Evolutionary conservation across 768 basidiomycete species (phyloP), one percentile per base, ranked within the genome.

Genomic region (Podaxis pistillaris): DNA sequence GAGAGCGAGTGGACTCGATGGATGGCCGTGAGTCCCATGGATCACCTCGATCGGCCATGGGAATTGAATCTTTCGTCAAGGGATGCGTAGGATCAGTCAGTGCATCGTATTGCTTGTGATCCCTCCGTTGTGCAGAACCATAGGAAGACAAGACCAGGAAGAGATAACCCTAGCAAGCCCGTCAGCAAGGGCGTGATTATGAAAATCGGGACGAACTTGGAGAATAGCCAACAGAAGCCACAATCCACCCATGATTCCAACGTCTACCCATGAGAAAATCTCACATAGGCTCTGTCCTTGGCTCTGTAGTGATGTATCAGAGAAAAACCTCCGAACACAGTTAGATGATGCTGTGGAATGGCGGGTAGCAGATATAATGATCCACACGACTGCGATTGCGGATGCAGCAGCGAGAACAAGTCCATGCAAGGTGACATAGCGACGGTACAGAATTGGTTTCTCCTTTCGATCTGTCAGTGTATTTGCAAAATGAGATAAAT

Each of bases 211-310:
- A 63, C 87, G 67, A 73, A 89, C 90, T 73, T 96, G 94, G 38
- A 91, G 77, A 64, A 89, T 78, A n/a, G 83, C 84, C 28, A 97
- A 78, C 15, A 97, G 70, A 9, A 91, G 74, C 92, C 95, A 98
- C 5, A 97, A 78, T 7, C 85, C 93, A 19, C 82, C 90, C 94
- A 98, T 96, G 60, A 98, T 77, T 40, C 96, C 96, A 13, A 97
- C 79, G 68, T 92, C 91, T 9, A 93, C 91, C 93, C 94, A 97
- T 4, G 94, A 81, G 71, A 98, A 96, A 59, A 97, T 89, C 52
- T 88, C 80, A 76, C 97, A 99, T 24, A 98, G 81, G 4, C 83
- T 86, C 38, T 87, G 73, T 5, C 87, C 91, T 71, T 93, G 83
- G 40, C 74, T 72, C 55, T 74, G 66, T 63, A 67, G 70, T 12